Percentiles rank a stretch among this genome's conserved stretches.
Conservation (phyloP, 2,329 filamentous ascomycete genomes). For the Aulographum hederae region DNA sequence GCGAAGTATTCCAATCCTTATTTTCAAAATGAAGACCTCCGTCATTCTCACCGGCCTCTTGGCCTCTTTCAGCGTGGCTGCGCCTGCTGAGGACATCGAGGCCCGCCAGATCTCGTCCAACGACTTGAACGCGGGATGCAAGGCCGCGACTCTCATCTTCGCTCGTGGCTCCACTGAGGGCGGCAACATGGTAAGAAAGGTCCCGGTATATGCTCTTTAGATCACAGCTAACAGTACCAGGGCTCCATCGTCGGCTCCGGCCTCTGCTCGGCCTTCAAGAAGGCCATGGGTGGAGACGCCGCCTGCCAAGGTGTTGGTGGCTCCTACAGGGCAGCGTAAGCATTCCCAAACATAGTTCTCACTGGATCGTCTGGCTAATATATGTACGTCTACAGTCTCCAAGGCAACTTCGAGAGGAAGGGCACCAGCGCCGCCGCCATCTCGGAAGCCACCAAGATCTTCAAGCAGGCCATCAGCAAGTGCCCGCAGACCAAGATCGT, state of each 20-base stretch:
- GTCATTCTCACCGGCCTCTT: no score
- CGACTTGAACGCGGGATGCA: conserved; percentile 19
- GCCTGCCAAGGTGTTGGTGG: not conserved
- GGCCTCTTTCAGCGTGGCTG: no score
- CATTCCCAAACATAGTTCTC: no score
- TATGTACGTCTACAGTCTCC: no score
- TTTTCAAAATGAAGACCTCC: no score
- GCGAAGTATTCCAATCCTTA: no score
- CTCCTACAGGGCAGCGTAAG: not conserved
- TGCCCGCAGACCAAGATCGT: not conserved
- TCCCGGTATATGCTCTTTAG: no score
- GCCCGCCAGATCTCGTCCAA: conserved; percentile 13
- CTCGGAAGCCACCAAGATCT: no score
- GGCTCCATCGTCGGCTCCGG: not conserved
- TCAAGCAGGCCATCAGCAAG: not conserved
- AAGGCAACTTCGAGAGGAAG: not conserved
- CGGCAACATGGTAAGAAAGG: conserved; percentile 21
- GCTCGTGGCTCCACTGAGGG: conserved; percentile 22
- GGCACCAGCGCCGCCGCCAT: not conserved
- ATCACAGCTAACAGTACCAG: no score
- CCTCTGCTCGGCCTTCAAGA: not conserved
- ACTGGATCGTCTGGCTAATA: no score
- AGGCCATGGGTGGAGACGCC: not conserved
- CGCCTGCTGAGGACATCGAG: no score
- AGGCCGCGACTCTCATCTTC: conserved; percentile 20